Evolutionary conservation across 2,329 filamentous ascomycete genomes (phyloP).

Genomic region (Penicillium thymicola): DNA sequence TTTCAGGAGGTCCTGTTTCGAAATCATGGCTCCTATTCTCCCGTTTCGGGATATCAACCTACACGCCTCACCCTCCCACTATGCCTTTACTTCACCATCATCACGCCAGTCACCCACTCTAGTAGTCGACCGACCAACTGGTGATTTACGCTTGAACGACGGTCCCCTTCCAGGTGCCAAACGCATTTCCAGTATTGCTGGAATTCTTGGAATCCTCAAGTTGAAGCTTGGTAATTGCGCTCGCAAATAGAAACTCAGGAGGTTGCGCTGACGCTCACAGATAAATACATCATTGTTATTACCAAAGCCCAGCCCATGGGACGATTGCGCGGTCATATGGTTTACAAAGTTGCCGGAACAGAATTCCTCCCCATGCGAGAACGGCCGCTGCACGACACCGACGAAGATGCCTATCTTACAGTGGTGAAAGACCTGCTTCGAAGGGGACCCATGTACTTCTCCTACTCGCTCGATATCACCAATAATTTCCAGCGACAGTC

Average conservation of each 20-base stretch:
- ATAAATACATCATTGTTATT: constrained; percentile 97
- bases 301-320: constrained; percentile 91
- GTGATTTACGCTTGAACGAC: constrained; percentile 82
- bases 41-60: constrained; percentile 98
- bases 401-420: constrained; percentile 86
- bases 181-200: constrained; percentile 89
- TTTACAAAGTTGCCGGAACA: constrained; percentile 87
- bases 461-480: constrained; percentile 93
- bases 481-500: constrained; percentile 96
- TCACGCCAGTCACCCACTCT: constrained; percentile 84
- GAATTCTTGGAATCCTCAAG: constrained; percentile 91
- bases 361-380: constrained; percentile 94
- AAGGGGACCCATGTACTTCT: constrained; percentile 92
- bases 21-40: constrained; percentile 43
- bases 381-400: constrained; percentile 81
- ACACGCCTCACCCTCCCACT: constrained; percentile 84
- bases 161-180: constrained; percentile 71
- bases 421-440: constrained; percentile 80
- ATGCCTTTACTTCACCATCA: constrained; percentile 94
- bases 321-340: constrained; percentile 88
- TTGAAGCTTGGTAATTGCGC: constrained; percentile 72
- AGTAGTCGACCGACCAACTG: constrained; percentile 86
- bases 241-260: neutral
- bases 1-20: constrained; percentile 30
- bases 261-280: constrained; percentile 37